A percentile compares a stretch with the other conserved stretches of the same genome.
Evolutionary conservation across 176 grass and related monocot genomes (phyloP).

Genomic region (Coix lacrymajobi): DNA sequence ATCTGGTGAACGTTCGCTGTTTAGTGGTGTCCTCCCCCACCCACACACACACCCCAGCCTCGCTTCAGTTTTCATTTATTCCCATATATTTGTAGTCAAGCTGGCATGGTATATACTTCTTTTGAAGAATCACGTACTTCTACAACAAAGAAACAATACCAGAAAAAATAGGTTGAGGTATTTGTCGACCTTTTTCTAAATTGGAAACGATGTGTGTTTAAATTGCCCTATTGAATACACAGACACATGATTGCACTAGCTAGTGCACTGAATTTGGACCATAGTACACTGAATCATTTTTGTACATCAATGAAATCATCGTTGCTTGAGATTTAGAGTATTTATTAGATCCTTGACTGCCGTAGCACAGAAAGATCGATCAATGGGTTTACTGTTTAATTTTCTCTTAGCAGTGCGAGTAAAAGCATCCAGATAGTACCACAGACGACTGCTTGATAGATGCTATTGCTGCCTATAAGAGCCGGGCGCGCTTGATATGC

Average conservation of each 20-base stretch:
- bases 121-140: background rate
- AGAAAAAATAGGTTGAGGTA: background rate
- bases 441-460: background rate
- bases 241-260: background rate
- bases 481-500: background rate
- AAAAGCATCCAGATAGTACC: slow-evolving; percentile 1
- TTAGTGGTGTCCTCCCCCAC: no score
- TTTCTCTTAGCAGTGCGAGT: slow-evolving; percentile 15
- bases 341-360: background rate
- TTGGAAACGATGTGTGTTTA: background rate
- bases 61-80: no score
- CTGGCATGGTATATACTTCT: no score
- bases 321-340: background rate
- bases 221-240: background rate
- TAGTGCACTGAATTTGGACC: background rate
- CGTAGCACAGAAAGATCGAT: slow-evolving; percentile 20
- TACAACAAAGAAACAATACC: background rate
- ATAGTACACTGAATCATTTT: background rate
- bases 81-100: no score
- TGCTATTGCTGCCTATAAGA: background rate
- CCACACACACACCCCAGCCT: no score
- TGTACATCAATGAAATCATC: background rate
- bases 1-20: no score
- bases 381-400: slow-evolving; percentile 17
- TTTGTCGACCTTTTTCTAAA: background rate